Conservation (phyloP, 805 yeast genomes). For the Candida cerambycidarum region DNA sequence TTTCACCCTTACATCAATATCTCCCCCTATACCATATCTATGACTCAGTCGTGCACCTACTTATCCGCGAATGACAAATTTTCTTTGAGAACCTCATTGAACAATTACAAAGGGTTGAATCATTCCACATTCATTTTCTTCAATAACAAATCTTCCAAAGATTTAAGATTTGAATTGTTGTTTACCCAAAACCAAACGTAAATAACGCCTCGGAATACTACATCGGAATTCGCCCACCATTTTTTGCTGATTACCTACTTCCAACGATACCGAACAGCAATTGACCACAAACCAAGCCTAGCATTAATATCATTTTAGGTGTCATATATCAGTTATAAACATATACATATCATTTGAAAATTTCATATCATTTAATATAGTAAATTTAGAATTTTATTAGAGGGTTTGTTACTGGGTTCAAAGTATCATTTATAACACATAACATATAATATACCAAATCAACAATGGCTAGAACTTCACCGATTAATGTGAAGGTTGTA, state of each 20-base stretch:
- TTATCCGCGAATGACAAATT: slow-evolving; percentile 5
- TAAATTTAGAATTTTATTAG: too few relatives aligned
- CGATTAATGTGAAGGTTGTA: slow-evolving; percentile 69
- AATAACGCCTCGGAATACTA: too few relatives aligned
- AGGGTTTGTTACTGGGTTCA: too few relatives aligned
- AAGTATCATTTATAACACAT: too few relatives aligned
- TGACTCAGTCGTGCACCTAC: neutral
- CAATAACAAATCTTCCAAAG: neutral
- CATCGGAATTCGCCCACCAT: neutral
- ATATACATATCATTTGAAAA: too few relatives aligned
- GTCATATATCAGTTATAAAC: too few relatives aligned
- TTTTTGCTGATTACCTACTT: neutral
- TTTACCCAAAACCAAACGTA: neutral
- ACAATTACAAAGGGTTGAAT: slow-evolving; percentile 4
- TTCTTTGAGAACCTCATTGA: slow-evolving; percentile 2
- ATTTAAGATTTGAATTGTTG: neutral
- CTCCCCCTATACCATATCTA: too few relatives aligned
- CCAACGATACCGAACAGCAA: neutral
- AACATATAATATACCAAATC: slow-evolving; percentile 1
- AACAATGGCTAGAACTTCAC: slow-evolving; percentile 6
- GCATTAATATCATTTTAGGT: too few relatives aligned
- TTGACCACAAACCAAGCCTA: neutral
- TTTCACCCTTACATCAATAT: neutral
- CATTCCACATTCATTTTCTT: neutral
- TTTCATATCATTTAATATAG: too few relatives aligned